Percentiles rank a stretch among this genome's conserved stretches.
Conservation (phyloP, 768 basidiomycete genomes). For the Cyclocybe cylindracea region DNA sequence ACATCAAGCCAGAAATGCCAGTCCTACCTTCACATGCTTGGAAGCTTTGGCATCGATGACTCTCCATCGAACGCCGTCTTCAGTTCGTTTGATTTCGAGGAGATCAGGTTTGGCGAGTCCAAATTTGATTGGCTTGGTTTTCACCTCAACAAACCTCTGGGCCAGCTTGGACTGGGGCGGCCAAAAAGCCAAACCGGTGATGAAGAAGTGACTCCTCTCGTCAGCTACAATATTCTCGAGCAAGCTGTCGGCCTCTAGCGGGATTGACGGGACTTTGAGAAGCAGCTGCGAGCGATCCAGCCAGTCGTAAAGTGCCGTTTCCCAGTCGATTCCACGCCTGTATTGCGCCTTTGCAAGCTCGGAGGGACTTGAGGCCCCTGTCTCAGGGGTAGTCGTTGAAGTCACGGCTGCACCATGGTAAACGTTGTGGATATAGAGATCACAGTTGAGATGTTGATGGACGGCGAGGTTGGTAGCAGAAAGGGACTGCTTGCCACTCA, state of each 20-base stretch:
- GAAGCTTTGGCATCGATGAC: constrained; percentile 55
- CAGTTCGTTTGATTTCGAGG: constrained; percentile 39
- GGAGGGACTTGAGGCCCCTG: constrained; percentile 17
- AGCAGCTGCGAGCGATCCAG: constrained; percentile 41
- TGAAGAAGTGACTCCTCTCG: constrained; percentile 44
- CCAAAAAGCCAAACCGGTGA: constrained; percentile 42
- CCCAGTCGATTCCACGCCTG: constrained; percentile 48
- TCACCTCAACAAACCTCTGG: constrained; percentile 31
- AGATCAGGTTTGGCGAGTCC: constrained; percentile 51
- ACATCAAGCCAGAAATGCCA: not conserved
- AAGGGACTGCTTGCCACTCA: constrained; percentile 33
- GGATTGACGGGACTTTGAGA: constrained; percentile 37
- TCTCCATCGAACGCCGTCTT: constrained; percentile 39
- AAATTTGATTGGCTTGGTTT: constrained; percentile 37
- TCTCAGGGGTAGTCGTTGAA: constrained; percentile 3
- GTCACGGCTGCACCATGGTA: constrained; percentile 28
- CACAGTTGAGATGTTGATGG: constrained; percentile 47
- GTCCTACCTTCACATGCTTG: constrained; percentile 43
- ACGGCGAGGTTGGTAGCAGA: constrained; percentile 49
- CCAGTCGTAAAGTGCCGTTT: constrained; percentile 39
- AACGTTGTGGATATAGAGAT: constrained; percentile 46
- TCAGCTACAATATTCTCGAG: constrained; percentile 45
- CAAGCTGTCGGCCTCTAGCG: constrained; percentile 32
- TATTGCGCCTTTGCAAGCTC: constrained; percentile 39
- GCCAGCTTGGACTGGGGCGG: constrained; percentile 38